These are phyloP conservation scores for Musa schizocarpa DNA, from an alignment of 176 grass and related monocot genomes.

Conservation along the genomic window DNA sequence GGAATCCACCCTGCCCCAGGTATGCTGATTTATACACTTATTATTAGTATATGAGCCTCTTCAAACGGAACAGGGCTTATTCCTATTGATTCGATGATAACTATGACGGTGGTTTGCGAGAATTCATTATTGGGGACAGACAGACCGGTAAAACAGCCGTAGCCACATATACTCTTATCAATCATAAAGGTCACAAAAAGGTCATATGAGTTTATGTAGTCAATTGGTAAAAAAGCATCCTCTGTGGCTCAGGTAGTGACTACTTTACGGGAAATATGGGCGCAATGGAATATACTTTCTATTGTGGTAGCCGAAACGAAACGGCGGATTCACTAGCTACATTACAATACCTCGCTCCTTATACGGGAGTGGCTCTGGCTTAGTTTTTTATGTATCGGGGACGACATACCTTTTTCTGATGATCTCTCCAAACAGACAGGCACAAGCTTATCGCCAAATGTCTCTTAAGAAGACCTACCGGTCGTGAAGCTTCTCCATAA, in stretches of 20 bases:
- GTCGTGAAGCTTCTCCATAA: background rate
- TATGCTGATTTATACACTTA: too few species aligned
- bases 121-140: constrained; percentile 9
- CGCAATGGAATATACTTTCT: background rate
- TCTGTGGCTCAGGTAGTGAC: background rate
- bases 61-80: too few species aligned
- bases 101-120: background rate
- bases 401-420: background rate
- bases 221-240: constrained; percentile 6
- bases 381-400: constrained; percentile 6
- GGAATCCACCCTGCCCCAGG: too few species aligned
- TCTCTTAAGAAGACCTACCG: background rate
- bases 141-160: background rate
- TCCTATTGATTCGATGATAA: constrained; percentile 2
- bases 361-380: background rate
- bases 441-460: background rate
- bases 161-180: background rate
- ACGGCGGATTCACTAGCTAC: background rate
- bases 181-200: background rate
- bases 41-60: too few species aligned
- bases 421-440: background rate
- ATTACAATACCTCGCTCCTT: constrained; percentile 4
- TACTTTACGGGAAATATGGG: background rate
- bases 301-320: background rate
- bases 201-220: background rate